Evolutionary conservation across 2,329 filamentous ascomycete species (phyloP), one percentile per base, ranked within the genome.

Genomic region (Monilinia laxa): DNA sequence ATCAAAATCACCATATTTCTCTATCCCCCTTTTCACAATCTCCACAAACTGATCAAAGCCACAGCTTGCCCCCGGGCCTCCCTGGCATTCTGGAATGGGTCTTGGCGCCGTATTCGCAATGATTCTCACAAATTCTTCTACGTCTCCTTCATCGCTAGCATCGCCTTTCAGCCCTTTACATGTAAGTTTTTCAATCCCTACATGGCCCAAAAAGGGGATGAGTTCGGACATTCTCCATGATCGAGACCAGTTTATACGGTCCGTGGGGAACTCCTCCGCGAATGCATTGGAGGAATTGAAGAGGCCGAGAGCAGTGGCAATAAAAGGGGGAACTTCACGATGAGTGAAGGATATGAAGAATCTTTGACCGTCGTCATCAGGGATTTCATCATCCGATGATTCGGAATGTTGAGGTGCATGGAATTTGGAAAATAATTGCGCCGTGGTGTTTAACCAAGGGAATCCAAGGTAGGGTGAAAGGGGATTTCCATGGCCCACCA

Each of bases 271-370:
- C 2, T 87, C 89, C 60, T 81, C 83, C 70, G 89, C 89, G 70
- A 86, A 78, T 18, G 82, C 76, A 66, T 82, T 81, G 3, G 85
- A 87, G 76, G 89, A 89, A 79, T 90, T 90, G 80, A 90, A 90
- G 5, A 91, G 79, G 0, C 88, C 88, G 76, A 90, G 81, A 0
- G 88, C 87, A 1, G 90, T 87, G 1, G 87, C 78, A 1, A 90
- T 85, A 67, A 86, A 87, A 1, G 88, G 87, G 1, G 87, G 87
- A 2, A 90, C 78, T 75, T 90, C 87, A 74, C 90, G 88, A 0
- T 65, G 64, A 4, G 88, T 90, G 78, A 90, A 90, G 63, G 85
- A 87, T 52, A 90, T 80, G 73, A 87, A 88, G 10, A 90, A 79
- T 66, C 90, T 85, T 72, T 90, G 82, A 35, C 71, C 75, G 7